Conservation (phyloP, 2,329 filamentous ascomycete species). For the Colletotrichum orbiculare region DNA sequence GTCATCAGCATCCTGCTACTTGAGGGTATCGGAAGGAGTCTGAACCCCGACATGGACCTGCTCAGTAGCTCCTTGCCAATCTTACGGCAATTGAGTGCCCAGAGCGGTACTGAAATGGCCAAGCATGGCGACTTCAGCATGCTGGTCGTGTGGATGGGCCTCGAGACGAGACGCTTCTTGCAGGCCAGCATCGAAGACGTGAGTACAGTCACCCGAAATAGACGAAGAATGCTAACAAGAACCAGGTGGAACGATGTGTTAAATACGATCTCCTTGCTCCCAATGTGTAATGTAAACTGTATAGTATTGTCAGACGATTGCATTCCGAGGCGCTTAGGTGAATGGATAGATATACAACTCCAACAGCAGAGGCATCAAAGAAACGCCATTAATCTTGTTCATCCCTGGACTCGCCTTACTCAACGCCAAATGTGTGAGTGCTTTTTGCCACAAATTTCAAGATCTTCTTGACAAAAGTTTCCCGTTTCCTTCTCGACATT, state of each 20-base stretch:
- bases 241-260: constrained; percentile 84
- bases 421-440: not conserved
- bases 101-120: constrained; percentile 76
- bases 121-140: constrained; percentile 83
- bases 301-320: constrained; percentile 30
- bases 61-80: constrained; percentile 90
- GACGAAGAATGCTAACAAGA: constrained; percentile 24
- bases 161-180: constrained; percentile 89
- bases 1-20: constrained; percentile 93
- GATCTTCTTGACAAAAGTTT: too few relatives aligned
- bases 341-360: constrained; percentile 24
- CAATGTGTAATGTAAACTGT: constrained; percentile 71
- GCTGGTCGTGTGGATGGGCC: constrained; percentile 89
- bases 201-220: constrained; percentile 48
- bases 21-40: constrained; percentile 89
- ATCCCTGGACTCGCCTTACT: too few relatives aligned
- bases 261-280: constrained; percentile 90
- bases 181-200: constrained; percentile 91
- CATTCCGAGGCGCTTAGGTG: constrained; percentile 20
- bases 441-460: not conserved
- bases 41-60: constrained; percentile 89
- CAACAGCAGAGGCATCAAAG: constrained; percentile 24
- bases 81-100: constrained; percentile 84
- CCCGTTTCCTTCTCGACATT: too few relatives aligned
- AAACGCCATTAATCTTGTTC: constrained; percentile 9